Conservation (phyloP, 2,329 filamentous ascomycete genomes). For the Arachnomyces sp. region DNA sequence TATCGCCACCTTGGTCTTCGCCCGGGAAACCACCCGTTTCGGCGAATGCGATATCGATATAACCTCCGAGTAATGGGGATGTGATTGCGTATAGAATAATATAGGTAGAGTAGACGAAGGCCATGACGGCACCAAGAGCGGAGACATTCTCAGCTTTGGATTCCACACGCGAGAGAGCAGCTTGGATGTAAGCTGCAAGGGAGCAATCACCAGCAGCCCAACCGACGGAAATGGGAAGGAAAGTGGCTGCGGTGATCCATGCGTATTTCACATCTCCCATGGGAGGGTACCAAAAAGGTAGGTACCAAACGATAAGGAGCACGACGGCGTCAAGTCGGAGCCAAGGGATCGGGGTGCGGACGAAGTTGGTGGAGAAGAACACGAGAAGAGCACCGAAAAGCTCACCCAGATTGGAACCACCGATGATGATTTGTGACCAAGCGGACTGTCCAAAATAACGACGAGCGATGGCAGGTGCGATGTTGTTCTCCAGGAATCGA, state of each 20-base stretch:
- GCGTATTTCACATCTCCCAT: slow-evolving; percentile 35
- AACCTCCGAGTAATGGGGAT: slow-evolving; percentile 39
- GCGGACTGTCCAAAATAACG: slow-evolving; percentile 43
- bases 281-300: slow-evolving; percentile 41
- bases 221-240: slow-evolving; percentile 42
- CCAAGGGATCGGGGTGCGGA: slow-evolving; percentile 46
- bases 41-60: slow-evolving; percentile 39
- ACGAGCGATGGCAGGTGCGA: slow-evolving; percentile 40
- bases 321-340: slow-evolving; percentile 42
- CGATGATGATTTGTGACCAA: slow-evolving; percentile 46
- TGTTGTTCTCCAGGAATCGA: slow-evolving; percentile 44
- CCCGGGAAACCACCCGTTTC: slow-evolving; percentile 18
- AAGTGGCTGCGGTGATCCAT: slow-evolving; percentile 41
- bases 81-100: slow-evolving; percentile 42
- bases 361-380: slow-evolving; percentile 42
- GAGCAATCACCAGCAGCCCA: slow-evolving; percentile 48
- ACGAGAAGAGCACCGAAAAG: slow-evolving; percentile 43
- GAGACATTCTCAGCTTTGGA: slow-evolving; percentile 40
- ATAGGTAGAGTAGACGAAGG: slow-evolving; percentile 45
- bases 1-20: slow-evolving; percentile 22
- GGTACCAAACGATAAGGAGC: slow-evolving; percentile 43
- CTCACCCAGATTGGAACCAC: slow-evolving; percentile 46
- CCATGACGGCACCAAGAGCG: slow-evolving; percentile 45
- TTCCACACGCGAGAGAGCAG: slow-evolving; percentile 41
- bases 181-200: slow-evolving; percentile 46